phyloP scores from a whole-genome alignment of 208 protist genomes.

The Acanthamoeba healyi region DNA sequence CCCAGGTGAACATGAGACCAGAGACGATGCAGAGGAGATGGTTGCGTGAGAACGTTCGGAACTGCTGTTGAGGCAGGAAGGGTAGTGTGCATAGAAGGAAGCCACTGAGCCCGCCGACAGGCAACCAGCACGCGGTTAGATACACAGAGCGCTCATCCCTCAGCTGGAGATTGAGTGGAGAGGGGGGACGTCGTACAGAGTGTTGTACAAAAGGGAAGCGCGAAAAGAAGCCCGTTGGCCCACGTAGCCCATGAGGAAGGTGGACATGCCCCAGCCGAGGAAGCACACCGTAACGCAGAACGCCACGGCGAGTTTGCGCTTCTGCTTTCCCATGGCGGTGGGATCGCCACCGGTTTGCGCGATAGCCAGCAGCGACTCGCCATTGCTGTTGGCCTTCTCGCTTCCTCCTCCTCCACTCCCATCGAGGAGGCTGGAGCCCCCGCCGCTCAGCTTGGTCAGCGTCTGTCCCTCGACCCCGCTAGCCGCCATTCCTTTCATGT shows the following conservation, averaged over 20 bases:
- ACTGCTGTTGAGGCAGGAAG: conserved; percentile 33
- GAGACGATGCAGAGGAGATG: background rate
- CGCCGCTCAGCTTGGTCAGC: too few relatives aligned
- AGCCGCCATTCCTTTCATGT: background rate
- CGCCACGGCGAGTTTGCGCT: background rate
- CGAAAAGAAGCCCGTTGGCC: conserved; percentile 4
- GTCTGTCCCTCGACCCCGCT: too few relatives aligned
- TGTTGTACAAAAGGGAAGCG: conserved; percentile 59
- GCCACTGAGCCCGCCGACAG: background rate
- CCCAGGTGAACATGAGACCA: conserved; percentile 45
- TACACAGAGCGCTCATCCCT: background rate
- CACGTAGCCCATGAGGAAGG: conserved; percentile 64
- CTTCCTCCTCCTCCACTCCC: too few relatives aligned
- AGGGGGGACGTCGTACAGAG: background rate
- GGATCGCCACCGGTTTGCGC: background rate
- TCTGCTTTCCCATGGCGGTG: background rate
- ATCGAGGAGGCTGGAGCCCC: too few relatives aligned
- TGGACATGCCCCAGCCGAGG: conserved; percentile 60
- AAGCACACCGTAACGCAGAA: conserved; percentile 8
- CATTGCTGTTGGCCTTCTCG: background rate
- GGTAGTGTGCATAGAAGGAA: conserved; percentile 61
- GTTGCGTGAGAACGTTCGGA: background rate
- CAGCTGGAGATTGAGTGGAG: background rate
- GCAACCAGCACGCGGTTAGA: background rate
- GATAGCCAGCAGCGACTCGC: background rate